phyloP scores from a whole-genome alignment of 1,139 yeast species.

The Pichia sp. region DNA sequence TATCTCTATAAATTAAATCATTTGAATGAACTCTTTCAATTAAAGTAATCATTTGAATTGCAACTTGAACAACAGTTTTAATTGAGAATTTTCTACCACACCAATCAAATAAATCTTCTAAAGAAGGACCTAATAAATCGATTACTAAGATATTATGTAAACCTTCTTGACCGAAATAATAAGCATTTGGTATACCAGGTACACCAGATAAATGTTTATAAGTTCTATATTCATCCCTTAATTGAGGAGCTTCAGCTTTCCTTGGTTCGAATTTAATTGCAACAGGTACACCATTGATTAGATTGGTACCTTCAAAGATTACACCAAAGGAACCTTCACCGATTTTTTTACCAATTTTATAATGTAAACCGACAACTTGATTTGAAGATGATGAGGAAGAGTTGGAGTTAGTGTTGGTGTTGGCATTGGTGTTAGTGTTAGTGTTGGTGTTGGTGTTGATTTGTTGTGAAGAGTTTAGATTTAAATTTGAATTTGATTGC shows the following conservation, averaged over 20 bases:
- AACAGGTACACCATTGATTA: slow-evolving; percentile 66
- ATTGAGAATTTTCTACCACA: slow-evolving; percentile 86
- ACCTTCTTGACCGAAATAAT: slow-evolving; percentile 94
- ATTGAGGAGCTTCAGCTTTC: slow-evolving; percentile 73
- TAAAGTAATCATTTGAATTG: slow-evolving; percentile 84
- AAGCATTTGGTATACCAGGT: slow-evolving; percentile 65
- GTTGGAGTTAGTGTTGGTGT: not conserved
- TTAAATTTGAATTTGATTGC: slow-evolving; percentile 6
- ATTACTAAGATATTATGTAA: slow-evolving; percentile 88
- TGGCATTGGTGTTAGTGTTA: slow-evolving; percentile 1
- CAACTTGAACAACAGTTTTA: slow-evolving; percentile 85
- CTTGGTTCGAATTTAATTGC: slow-evolving; percentile 78
- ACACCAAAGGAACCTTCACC: slow-evolving; percentile 87
- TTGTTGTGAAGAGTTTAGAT: slow-evolving; percentile 9
- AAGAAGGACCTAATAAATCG: slow-evolving; percentile 88
- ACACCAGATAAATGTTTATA: slow-evolving; percentile 58
- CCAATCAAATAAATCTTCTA: slow-evolving; percentile 97
- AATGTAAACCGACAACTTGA: slow-evolving; percentile 70
- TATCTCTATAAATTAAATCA: slow-evolving; percentile 87
- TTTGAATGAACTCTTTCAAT: slow-evolving; percentile 86
- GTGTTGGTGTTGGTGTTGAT: slow-evolving; percentile 2
- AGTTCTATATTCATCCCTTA: slow-evolving; percentile 70
- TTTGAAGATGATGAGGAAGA: slow-evolving; percentile 21
- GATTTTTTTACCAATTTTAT: slow-evolving; percentile 72
- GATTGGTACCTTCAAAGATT: slow-evolving; percentile 70